Evolutionary conservation across 78 protist genomes (phyloP).

Genomic region (slime mould (Dictyostelium discoideum)): DNA sequence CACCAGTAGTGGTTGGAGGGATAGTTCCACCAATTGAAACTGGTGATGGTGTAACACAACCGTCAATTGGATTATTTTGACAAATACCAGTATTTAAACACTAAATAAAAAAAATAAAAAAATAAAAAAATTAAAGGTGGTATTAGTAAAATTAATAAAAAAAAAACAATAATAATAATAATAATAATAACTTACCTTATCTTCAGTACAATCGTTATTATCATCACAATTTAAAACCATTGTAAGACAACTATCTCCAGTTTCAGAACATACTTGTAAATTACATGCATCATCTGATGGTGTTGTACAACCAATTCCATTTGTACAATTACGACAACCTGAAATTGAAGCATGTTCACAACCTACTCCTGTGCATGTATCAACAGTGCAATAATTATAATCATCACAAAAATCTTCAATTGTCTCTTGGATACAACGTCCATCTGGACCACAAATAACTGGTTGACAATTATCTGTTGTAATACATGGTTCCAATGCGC

Average conservation of each 20-base stretch:
- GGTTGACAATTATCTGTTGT: neutral
- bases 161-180: no score
- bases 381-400: neutral
- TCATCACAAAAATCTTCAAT: neutral
- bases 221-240: neutral
- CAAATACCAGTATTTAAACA: neutral
- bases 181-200: neutral
- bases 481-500: neutral
- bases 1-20: neutral
- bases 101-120: no score
- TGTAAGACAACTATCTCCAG: neutral
- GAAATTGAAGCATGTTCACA: neutral
- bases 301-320: conserved; percentile 5
- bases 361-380: neutral
- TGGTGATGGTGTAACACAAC: neutral
- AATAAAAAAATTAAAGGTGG: no score
- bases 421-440: neutral
- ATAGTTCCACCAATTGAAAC: neutral
- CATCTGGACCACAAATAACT: neutral
- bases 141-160: no score
- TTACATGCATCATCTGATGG: neutral
- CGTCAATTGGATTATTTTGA: neutral
- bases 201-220: neutral
- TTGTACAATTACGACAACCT: neutral
- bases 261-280: neutral